Conservation (phyloP, 1,139 yeast genomes). For the Suhomyces taliae region DNA sequence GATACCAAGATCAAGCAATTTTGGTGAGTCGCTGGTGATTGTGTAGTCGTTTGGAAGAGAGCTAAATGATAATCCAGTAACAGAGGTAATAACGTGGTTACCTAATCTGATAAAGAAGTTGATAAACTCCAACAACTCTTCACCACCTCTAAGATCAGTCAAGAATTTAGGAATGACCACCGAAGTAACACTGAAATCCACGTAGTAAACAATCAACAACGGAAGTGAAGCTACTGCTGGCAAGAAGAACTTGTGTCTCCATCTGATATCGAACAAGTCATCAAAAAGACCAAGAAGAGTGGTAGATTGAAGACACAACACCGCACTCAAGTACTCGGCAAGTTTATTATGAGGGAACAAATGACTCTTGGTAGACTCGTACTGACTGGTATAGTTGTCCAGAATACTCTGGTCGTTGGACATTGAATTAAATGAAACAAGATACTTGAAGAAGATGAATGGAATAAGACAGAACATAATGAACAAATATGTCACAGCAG, state of each 20-base stretch:
- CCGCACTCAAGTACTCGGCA: conserved; percentile 82
- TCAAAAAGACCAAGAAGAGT: conserved; percentile 87
- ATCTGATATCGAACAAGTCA: conserved; percentile 90
- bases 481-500: conserved; percentile 78
- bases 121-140: conserved; percentile 19
- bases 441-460: conserved; percentile 78
- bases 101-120: conserved; percentile 28
- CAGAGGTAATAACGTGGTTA: conserved; percentile 33
- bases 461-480: conserved; percentile 86
- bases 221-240: conserved; percentile 97
- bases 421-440: conserved; percentile 51
- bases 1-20: conserved; percentile 71
- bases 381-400: conserved; percentile 37
- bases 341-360: conserved; percentile 82
- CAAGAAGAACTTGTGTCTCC: conserved; percentile 95
- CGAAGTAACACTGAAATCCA: conserved; percentile 90
- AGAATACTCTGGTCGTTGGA: conserved; percentile 38
- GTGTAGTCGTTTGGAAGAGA: conserved; percentile 37
- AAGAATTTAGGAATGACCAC: conserved; percentile 81
- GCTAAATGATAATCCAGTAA: conserved; percentile 41
- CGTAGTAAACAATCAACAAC: conserved; percentile 82
- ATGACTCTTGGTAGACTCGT: conserved; percentile 30
- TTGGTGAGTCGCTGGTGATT: conserved; percentile 30
- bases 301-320: conserved; percentile 81
- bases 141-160: conserved; percentile 33